Percentiles rank a stretch among this genome's conserved stretches.
Evolutionary conservation across 768 basidiomycete genomes (phyloP).

Genomic region (Russula virescens): DNA sequence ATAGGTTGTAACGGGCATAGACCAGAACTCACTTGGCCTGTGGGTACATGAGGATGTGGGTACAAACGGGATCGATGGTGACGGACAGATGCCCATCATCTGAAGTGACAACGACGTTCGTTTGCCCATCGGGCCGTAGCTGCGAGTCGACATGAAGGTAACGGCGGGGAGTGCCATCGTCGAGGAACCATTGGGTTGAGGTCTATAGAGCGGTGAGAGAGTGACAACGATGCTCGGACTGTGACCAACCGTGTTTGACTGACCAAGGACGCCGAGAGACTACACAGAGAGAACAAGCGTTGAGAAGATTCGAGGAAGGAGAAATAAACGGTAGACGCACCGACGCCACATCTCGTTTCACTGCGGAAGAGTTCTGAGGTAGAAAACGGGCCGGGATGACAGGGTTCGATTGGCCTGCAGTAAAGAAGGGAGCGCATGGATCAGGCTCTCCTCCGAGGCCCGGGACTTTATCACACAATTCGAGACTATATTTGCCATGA

Average conservation of each 20-base stretch:
- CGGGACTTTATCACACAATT: slow-evolving; percentile 45
- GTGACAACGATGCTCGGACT: not conserved
- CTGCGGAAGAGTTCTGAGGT: not conserved
- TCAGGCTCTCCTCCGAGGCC: slow-evolving; percentile 24
- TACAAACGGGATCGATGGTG: slow-evolving; percentile 10
- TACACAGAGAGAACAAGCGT: not conserved
- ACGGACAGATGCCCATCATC: not conserved
- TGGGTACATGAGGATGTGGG: slow-evolving; percentile 17
- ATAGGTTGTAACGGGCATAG: no score
- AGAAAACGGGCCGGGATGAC: slow-evolving; percentile 15
- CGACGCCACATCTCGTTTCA: not conserved
- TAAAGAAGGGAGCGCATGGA: slow-evolving; percentile 23
- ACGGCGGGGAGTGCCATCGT: not conserved
- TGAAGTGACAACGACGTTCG: slow-evolving; percentile 3
- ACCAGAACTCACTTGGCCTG: slow-evolving; percentile 3
- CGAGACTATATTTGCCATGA: slow-evolving; percentile 29
- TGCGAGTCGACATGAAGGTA: not conserved
- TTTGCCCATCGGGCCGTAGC: not conserved
- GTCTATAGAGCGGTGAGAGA: not conserved
- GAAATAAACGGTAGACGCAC: not conserved
- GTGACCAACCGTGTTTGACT: not conserved
- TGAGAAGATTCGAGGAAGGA: not conserved
- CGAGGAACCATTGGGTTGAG: not conserved
- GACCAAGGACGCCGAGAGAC: not conserved
- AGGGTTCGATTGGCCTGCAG: slow-evolving; percentile 31